Base-by-base conservation (phyloP, 1,284 basidiomycete genomes). In the Ceratobasidium sp. region DNA sequence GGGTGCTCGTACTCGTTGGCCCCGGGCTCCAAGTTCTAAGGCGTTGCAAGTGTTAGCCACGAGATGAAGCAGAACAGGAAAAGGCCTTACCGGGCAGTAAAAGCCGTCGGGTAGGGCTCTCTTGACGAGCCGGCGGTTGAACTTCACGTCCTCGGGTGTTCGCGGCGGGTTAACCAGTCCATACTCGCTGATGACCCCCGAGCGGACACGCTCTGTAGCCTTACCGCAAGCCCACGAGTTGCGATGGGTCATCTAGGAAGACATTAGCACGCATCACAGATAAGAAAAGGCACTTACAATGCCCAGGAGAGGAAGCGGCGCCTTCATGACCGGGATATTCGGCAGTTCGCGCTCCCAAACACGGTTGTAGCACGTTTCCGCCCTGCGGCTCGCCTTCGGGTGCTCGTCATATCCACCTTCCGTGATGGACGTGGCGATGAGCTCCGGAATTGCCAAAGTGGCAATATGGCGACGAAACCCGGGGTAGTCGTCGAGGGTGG, bases 1-100 rank as follows among this genome's bases (percentile, higher is more conserved):
- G 66, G 66, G 66, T 67, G 40, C 18, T 67, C 66, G 26, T 67
- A 67, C 4, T 42, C 3, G 44, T 67, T 33, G 23, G 23, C 51
- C 20, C 33, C 20, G 2, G 42, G 3, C 10, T 26, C 20, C n/a
- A 18, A 44, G n/a, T 33, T 44, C 66, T 67, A 18, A 3, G 49
- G 7, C n/a, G n/a, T n/a, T n/a, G 13, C 13, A 13, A 6, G 13
- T 6, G 13, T 46, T 13, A 46, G 49, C 18, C 49, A 53, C 4
- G 7, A 13, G 18, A 53, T 53, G 9, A 53, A 53, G 18, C 18
- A 53, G 6, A 53, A 53, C 9, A 7, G 20, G 20, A 20, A 18
- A 53, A 3, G 18, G 20, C 4, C 49, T 7, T 53, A 53, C 49
- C 7, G 10, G 18, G 18, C 6, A 53, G 20, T 10, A 3, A 53